Conservation (phyloP, 2,329 filamentous ascomycete species). For the Sporothrix euskadiensis region DNA sequence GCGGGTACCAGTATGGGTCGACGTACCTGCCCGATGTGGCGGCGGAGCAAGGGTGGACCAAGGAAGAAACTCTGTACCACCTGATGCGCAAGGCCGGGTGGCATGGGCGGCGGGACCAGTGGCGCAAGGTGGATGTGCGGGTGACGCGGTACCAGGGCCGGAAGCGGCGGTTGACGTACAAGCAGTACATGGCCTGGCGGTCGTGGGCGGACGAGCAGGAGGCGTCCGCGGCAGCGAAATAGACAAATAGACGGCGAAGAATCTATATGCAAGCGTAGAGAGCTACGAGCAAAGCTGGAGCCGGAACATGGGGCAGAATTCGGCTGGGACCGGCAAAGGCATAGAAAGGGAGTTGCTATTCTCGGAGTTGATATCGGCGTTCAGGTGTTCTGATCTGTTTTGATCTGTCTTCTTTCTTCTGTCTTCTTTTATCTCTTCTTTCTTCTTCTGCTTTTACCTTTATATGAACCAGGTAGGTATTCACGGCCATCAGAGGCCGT, state of each 20-base stretch:
- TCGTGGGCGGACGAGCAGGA: slow-evolving; percentile 55
- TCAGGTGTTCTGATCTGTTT: neutral
- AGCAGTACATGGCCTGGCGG: slow-evolving; percentile 77
- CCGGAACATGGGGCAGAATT: neutral
- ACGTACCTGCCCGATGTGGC: slow-evolving; percentile 91
- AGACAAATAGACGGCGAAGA: neutral
- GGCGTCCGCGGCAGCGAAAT: neutral
- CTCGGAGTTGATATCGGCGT: neutral
- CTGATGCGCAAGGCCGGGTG: slow-evolving; percentile 95
- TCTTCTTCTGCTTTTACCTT: neutral
- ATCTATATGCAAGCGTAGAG: neutral
- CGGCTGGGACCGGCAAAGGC: slow-evolving; percentile 7
- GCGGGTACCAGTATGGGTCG: slow-evolving; percentile 71
- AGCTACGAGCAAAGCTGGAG: neutral
- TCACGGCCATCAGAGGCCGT: neutral
- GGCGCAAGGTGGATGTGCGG: slow-evolving; percentile 76
- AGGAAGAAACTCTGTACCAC: slow-evolving; percentile 86
- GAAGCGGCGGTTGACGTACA: slow-evolving; percentile 69
- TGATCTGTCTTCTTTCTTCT: neutral
- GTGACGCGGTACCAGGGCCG: slow-evolving; percentile 85
- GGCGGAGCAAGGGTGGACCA: slow-evolving; percentile 88
- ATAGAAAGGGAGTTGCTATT: neutral
- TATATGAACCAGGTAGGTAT: neutral
- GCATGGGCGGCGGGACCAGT: slow-evolving; percentile 75
- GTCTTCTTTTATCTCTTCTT: neutral